Evolutionary conservation across 2,329 filamentous ascomycete species (phyloP).

Genomic region (Arthrobotrys iridis): DNA sequence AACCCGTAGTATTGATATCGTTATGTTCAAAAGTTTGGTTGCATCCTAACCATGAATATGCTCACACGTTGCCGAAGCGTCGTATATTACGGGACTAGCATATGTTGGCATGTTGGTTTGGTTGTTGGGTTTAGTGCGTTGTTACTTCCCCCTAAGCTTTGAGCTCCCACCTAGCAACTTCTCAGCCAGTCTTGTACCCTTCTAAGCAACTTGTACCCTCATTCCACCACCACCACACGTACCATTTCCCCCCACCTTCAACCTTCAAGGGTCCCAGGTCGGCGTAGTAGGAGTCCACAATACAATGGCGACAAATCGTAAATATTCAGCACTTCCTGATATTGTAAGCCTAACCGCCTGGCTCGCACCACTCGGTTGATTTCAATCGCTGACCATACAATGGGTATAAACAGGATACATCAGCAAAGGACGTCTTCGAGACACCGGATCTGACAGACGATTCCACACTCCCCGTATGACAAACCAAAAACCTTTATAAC

Average conservation of each 20-base stretch:
- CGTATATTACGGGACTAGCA: too few species aligned
- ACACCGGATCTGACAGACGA: conserved; percentile 93
- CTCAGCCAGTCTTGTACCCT: too few species aligned
- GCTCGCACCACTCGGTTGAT: conserved; percentile 8
- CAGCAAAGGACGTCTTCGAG: conserved; percentile 89
- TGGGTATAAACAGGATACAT: conserved; percentile 78
- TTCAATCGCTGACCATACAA: conserved; percentile 16
- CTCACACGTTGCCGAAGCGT: not conserved
- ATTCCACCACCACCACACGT: not conserved
- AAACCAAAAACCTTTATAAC: too few species aligned
- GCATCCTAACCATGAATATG: not conserved
- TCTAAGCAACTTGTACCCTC: not conserved
- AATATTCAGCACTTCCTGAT: conserved; percentile 80
- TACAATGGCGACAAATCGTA: conserved; percentile 75
- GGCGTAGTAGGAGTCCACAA: not conserved
- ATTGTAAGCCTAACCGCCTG: conserved; percentile 67
- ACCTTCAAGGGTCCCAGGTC: not conserved
- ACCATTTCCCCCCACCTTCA: not conserved
- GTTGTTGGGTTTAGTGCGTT: too few species aligned
- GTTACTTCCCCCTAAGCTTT: not conserved
- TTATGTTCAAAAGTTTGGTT: not conserved
- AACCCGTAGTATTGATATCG: too few species aligned
- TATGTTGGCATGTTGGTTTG: too few species aligned
- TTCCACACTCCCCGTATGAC: conserved; percentile 80
- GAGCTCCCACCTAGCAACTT: too few species aligned